Base-by-base conservation (phyloP, 352 stramenopile genomes). In the Phytopythium cucurbitacearum region DNA sequence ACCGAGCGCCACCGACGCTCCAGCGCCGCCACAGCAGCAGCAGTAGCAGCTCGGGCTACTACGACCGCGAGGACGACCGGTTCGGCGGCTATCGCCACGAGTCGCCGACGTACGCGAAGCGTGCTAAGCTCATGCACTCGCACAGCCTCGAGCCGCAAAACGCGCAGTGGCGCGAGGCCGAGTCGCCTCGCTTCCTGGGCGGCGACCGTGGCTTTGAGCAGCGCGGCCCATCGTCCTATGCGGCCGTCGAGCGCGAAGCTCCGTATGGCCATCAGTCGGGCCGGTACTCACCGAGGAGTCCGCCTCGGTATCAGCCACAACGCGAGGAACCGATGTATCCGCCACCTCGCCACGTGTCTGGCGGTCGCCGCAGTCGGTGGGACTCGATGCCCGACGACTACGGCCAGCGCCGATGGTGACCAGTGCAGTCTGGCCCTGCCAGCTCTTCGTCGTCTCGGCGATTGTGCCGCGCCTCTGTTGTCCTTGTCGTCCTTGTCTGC, bases 71-170 rank as follows among this genome's bases (percentile, higher is more conserved):
- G 4, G 52, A 69, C 43, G 56, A 69, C 37, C 56, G 61, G 21
- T 65, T 74, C 65, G 59, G 51, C 39, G 34, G 42, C 9, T 33
- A 55, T 16, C 54, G 71, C 32, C 55, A 66, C 16, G 48, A 63
- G 5, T 73, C 58, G 8, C 58, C 64, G 35, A 66, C 57, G 34
- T 67, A 47, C 21, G 68, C 45, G 40, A 90, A 90, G 65, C 69
- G 80, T 7, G 59, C 73, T 4, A 84, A 83, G 57, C 63, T 91
- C 33, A 56, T 81, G 40, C 80, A 91, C 39, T 71, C 77, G 43
- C 76, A 87, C 53, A 87, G 75, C 46, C 60, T 81, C 57, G 77
- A 78, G 36, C 62, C 62, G 0, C 68, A 77, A 34, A 73, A 83
- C 46, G 62, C 69, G 16, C 60, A 76, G 40, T 71, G 64, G 40